These are phyloP conservation scores for Aspergillus conjunctus DNA, from an alignment of 495 filamentous ascomycete species.

Conservation along the genomic window DNA sequence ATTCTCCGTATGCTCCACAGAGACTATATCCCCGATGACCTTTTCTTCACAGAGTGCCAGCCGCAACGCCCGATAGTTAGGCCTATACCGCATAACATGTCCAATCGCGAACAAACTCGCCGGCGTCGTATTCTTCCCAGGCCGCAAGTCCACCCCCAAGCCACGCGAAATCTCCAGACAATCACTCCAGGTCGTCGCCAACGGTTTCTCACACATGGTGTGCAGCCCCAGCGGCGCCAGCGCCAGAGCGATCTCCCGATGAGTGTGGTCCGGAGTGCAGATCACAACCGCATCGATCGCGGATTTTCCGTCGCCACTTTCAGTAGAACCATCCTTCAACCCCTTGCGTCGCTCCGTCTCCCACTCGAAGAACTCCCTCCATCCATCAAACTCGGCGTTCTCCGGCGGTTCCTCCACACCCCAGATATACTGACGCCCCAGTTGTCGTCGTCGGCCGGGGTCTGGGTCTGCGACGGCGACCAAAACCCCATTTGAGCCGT, in stretches of 20 bases:
- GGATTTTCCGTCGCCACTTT: neutral
- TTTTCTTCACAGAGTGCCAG: conserved; percentile 60
- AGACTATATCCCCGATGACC: conserved; percentile 71
- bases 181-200: conserved; percentile 67
- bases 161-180: conserved; percentile 66
- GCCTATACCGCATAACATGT: conserved; percentile 65
- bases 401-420: neutral
- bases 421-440: neutral
- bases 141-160: neutral
- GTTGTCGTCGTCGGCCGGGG: neutral
- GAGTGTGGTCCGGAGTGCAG: conserved; percentile 74
- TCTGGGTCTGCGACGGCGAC: neutral
- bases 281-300: conserved; percentile 70
- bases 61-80: conserved; percentile 74
- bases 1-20: conserved; percentile 80
- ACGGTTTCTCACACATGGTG: conserved; percentile 82
- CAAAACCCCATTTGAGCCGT: neutral
- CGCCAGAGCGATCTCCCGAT: conserved; percentile 64
- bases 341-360: neutral
- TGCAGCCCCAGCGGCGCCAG: conserved; percentile 66
- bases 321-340: neutral
- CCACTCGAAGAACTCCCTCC: neutral
- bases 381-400: neutral
- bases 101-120: conserved; percentile 65
- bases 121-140: neutral